Conservation (phyloP, 108 stramenopile genomes). For the Aurantiochytrium sp. region DNA sequence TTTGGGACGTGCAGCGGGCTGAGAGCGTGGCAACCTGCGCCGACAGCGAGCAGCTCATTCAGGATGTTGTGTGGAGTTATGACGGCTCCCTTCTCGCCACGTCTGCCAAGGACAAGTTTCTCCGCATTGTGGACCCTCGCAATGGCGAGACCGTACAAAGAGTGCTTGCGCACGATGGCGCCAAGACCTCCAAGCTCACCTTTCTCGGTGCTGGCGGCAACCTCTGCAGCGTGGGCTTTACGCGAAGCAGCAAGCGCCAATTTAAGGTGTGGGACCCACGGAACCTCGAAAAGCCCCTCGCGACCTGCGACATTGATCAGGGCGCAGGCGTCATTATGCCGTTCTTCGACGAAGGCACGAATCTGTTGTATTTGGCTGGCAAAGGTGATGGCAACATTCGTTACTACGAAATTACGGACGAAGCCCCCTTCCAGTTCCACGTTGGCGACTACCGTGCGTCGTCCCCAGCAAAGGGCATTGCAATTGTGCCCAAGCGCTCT, state of each 20-base stretch:
- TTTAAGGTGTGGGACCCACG: conserved; percentile 95
- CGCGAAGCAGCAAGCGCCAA: conserved; percentile 76
- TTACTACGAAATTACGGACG: conserved; percentile 85
- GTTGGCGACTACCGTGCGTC: conserved; percentile 76
- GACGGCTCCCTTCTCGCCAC: conserved; percentile 74
- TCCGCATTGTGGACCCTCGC: conserved; percentile 80
- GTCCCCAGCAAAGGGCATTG: conserved; percentile 86
- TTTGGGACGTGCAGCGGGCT: conserved; percentile 90
- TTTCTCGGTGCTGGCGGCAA: conserved; percentile 77
- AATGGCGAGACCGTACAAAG: conserved; percentile 47
- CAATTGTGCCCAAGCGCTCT: conserved; percentile 91
- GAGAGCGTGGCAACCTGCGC: conserved; percentile 52
- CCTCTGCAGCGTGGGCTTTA: conserved; percentile 81
- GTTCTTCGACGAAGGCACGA: conserved; percentile 85
- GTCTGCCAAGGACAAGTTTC: conserved; percentile 87
- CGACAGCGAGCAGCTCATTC: conserved; percentile 66
- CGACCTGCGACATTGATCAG: conserved; percentile 78
- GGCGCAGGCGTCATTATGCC: conserved; percentile 94
- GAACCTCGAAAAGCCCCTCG: conserved; percentile 61
- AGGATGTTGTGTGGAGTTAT: conserved; percentile 90
- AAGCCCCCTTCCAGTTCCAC: conserved; percentile 30
- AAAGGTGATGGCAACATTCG: conserved; percentile 99
- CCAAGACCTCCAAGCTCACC: conserved; percentile 75
- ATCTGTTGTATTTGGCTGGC: conserved; percentile 87
- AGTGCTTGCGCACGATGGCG: conserved; percentile 75